A percentile compares a stretch with the other conserved stretches of the same genome.
Evolutionary conservation across 2,329 filamentous ascomycete genomes (phyloP).

Genomic region (Fusarium sp.): DNA sequence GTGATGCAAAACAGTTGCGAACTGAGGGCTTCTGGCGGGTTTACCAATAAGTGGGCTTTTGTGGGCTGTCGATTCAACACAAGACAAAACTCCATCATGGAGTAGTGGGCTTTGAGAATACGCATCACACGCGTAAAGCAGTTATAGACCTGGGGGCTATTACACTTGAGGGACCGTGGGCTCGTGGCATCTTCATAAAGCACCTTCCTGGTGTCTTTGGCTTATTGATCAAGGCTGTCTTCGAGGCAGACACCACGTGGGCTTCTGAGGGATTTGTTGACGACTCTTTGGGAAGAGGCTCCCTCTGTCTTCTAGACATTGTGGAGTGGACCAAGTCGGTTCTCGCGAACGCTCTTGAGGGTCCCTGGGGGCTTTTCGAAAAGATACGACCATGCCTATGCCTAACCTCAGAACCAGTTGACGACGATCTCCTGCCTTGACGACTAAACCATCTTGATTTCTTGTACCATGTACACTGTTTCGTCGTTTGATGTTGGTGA

Average conservation of each 20-base stretch:
- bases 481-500: conserved; percentile 40
- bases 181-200: conserved; percentile 48
- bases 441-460: conserved; percentile 24
- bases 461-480: conserved; percentile 32
- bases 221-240: conserved; percentile 46
- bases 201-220: conserved; percentile 38
- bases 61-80: conserved; percentile 67
- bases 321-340: conserved; percentile 46
- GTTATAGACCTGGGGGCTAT: conserved; percentile 66
- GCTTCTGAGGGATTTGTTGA: conserved; percentile 55
- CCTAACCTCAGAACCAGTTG: conserved; percentile 28
- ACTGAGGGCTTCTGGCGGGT: conserved; percentile 57
- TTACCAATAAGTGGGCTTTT: conserved; percentile 54
- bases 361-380: conserved; percentile 50
- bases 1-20: conserved; percentile 38
- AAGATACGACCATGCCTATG: conserved; percentile 29
- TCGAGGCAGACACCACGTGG: conserved; percentile 43
- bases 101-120: conserved; percentile 64
- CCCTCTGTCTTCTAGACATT: conserved; percentile 20
- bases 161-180: conserved; percentile 50
- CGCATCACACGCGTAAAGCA: conserved; percentile 54
- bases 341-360: conserved; percentile 50
- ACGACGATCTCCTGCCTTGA: conserved; percentile 28
- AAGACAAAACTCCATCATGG: conserved; percentile 47
- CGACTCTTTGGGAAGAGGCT: conserved; percentile 46